Base-by-base conservation (phyloP, 192 early-diverging fungal genomes). In the Ramicandelaber brevisporus region DNA sequence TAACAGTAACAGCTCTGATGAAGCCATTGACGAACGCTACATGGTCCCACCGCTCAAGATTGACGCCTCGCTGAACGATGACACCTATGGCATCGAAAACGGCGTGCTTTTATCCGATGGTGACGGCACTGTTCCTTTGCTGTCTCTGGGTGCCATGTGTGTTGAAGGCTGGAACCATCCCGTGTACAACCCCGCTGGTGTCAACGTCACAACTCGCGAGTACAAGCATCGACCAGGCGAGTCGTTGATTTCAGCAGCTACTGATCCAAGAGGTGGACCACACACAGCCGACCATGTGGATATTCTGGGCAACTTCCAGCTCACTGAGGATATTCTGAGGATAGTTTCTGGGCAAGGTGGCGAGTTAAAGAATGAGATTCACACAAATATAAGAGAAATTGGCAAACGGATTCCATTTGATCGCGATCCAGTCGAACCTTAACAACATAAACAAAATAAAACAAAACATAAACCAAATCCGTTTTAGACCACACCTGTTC, bases 121-220 rank as follows among this genome's bases (percentile, higher is more conserved):
- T 14, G 85, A 89, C 43, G 79, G 74, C 8, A 89, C 83, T 0
- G 85, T 89, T 1, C 85, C 85, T 0, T 43, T 89, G 10, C 25
- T 89, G 17, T 83, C 78, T 4, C 50, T 73, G 2, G 80, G 80
- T 3, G 86, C 78, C 45, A 89, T 89, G 85, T 83, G 82, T 33
- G 57, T 59, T 7, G 50, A 61, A 6, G 85, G 74, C 9, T 89
- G 85, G 85, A 63, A 57, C 21, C 65, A 74, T 40, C 51, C 59
- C 6, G 53, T 78, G 32, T 87, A 73, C 40, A 89, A 89, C 42
- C 85, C 85, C 16, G 50, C 62, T 23, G 53, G 53, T n/a, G 55
- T 72, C 28, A 46, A 63, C 2, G 43, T 84, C 2, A 65, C 78
- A 9, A 64, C 73, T 0, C 54, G 70, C 14, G 84, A 89, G 50